Base-by-base conservation (phyloP, 306 rosid species). In the Glycyrrhiza uralensis region DNA sequence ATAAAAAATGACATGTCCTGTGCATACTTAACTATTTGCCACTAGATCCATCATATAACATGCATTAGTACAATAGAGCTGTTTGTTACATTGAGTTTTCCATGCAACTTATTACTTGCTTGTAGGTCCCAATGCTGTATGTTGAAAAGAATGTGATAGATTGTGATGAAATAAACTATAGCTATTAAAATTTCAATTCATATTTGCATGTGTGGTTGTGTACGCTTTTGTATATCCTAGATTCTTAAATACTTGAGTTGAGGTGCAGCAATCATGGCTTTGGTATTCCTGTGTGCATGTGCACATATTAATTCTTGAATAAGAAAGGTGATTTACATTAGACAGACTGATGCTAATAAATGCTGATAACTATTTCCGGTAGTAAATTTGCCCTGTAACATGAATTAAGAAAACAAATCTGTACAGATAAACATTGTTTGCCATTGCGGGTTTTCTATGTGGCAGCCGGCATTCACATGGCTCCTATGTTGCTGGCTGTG, bases 21-120 rank as follows among this genome's bases (percentile, higher is more conserved):
- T 49, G 56, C 47, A 15, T 56, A 42, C 66, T 79, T 69, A 56
- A 55, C 79, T 38, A 72, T 41, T 65, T 50, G 23, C 74, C 7
- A 17, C 28, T 71, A 22, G 29, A 63, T 13, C 45, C 19, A 46
- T 52, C 19, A 29, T 36, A 50, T 22, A 28, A 13, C 28, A 45
- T 1, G 7, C 28, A 23, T 63, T 41, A 61, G 33, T 36, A 45
- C 15, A 65, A 62, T 44, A 6, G 13, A 45, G 13, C 35, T 72
- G 23, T 67, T n/a, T 67, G 77, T 33, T 50, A 60, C 47, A 42
- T 67, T 67, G 62, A 56, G 38, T 41, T 46, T 55, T 11, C 33
- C 22, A 20, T 72, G 35, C 19, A 64, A 35, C 13, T 55, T 62
- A 6, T 44, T 58, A 46, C 39, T 72, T 42, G 39, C 60, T 23